These are phyloP conservation scores for Hyphodiscus sp. DNA, from an alignment of 2,329 filamentous ascomycete species.

Conservation along the genomic window DNA sequence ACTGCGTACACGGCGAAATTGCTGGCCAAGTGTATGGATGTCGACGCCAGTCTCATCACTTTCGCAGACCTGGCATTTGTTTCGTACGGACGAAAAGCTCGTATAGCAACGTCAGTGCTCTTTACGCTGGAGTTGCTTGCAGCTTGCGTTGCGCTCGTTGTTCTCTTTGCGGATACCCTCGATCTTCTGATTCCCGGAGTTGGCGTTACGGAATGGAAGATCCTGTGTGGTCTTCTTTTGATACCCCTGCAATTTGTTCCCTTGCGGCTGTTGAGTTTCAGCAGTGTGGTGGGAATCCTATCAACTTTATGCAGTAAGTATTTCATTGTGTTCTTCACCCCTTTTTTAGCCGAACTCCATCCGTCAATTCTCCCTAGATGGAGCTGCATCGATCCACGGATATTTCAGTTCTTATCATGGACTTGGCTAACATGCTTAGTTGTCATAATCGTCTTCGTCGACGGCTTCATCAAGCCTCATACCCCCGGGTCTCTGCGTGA, in stretches of 20 bases:
- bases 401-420: neutral
- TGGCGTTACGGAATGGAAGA: slow-evolving; percentile 71
- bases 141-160: slow-evolving; percentile 81
- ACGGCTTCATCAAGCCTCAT: slow-evolving; percentile 78
- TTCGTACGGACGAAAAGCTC: slow-evolving; percentile 76
- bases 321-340: neutral
- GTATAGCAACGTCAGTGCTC: slow-evolving; percentile 74
- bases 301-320: slow-evolving; percentile 79
- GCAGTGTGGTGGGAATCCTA: slow-evolving; percentile 86
- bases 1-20: slow-evolving; percentile 84
- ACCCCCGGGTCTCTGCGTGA: slow-evolving; percentile 76
- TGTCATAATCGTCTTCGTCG: slow-evolving; percentile 73
- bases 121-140: slow-evolving; percentile 85
- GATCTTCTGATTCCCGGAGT: slow-evolving; percentile 68
- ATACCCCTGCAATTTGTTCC: slow-evolving; percentile 81
- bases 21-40: slow-evolving; percentile 80
- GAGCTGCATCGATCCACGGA: neutral
- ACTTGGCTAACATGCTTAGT: slow-evolving; percentile 43
- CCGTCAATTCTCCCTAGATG: neutral
- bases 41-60: slow-evolving; percentile 79
- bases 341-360: neutral
- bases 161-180: slow-evolving; percentile 90
- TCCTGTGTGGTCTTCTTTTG: slow-evolving; percentile 71
- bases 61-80: slow-evolving; percentile 92
- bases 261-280: slow-evolving; percentile 77